These are phyloP conservation scores for Zizania palustris DNA, from an alignment of 202 grass and related monocot species.

Conservation along the genomic window DNA sequence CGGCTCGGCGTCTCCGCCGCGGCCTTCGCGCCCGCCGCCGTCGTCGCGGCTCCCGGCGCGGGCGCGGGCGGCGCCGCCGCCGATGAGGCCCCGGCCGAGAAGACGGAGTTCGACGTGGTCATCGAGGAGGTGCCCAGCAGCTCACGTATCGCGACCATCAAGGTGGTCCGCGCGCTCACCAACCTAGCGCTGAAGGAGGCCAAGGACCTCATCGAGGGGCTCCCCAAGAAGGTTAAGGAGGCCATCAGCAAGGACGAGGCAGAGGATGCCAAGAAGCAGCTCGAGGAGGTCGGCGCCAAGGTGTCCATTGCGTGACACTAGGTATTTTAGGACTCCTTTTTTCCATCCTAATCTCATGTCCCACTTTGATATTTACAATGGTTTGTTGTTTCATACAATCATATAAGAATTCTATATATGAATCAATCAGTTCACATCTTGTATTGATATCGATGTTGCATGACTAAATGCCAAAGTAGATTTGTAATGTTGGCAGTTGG, in stretches of 20 bases:
- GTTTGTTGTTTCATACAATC: neutral
- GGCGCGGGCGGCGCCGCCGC: slow-evolving; percentile 41
- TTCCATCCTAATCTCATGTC: slow-evolving; percentile 38
- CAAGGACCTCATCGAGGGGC: slow-evolving; percentile 70
- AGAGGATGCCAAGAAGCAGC: slow-evolving; percentile 66
- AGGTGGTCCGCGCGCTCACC: slow-evolving; percentile 78
- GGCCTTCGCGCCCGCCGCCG: slow-evolving; percentile 61
- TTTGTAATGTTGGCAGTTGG: slow-evolving; percentile 1
- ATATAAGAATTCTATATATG: slow-evolving; percentile 33
- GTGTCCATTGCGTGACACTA: slow-evolving; percentile 69
- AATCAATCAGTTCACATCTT: slow-evolving; percentile 7
- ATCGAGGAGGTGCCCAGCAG: slow-evolving; percentile 86
- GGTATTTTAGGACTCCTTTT: slow-evolving; percentile 48
- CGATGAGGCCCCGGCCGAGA: slow-evolving; percentile 58
- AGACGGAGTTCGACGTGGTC: slow-evolving; percentile 79
- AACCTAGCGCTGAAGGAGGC: slow-evolving; percentile 72
- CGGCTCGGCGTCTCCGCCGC: slow-evolving; percentile 81
- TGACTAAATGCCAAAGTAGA: slow-evolving; percentile 25
- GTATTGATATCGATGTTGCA: neutral
- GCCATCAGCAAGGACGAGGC: slow-evolving; percentile 62
- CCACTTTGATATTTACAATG: slow-evolving; percentile 29
- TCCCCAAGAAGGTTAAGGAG: slow-evolving; percentile 78
- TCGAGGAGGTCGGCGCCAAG: slow-evolving; percentile 77
- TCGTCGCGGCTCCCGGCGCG: slow-evolving; percentile 43
- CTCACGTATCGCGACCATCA: slow-evolving; percentile 73